Conservation (phyloP, 2,329 filamentous ascomycete genomes). For the Akanthomyces lecanii region DNA sequence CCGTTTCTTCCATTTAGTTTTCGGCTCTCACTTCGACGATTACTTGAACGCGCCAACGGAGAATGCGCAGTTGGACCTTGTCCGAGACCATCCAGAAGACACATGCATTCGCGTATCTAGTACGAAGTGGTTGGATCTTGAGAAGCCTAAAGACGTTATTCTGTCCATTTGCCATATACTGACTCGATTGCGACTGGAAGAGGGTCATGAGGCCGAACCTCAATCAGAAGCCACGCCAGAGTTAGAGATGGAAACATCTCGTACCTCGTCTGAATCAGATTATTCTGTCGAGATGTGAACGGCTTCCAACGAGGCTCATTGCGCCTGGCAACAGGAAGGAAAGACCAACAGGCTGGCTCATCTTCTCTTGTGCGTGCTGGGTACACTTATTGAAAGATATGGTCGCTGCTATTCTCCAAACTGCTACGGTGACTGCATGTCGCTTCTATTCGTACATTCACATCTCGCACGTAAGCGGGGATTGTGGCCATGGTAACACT, state of each 20-base stretch:
- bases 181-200: neutral
- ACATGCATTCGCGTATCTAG: conserved; percentile 5
- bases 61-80: neutral
- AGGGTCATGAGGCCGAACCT: neutral
- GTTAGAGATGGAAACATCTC: neutral
- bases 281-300: neutral
- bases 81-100: neutral
- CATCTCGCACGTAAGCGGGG: neutral
- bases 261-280: neutral
- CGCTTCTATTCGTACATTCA: neutral
- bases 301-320: neutral
- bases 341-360: neutral
- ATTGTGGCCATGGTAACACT: neutral
- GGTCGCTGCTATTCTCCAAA: neutral
- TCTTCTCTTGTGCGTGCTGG: neutral
- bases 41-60: neutral
- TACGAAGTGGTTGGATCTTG: conserved; percentile 6
- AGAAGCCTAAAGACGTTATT: neutral
- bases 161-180: conserved; percentile 5
- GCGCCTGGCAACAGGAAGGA: neutral
- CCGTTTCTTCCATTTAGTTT: neutral
- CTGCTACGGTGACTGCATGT: neutral
- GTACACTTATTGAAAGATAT: neutral
- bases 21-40: neutral
- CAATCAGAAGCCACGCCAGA: neutral